Percentiles rank a stretch among this genome's conserved stretches.
These are phyloP conservation scores for Blastobotrys ciferrii DNA, from an alignment of 1,139 yeast genomes.

Conservation along the genomic window DNA sequence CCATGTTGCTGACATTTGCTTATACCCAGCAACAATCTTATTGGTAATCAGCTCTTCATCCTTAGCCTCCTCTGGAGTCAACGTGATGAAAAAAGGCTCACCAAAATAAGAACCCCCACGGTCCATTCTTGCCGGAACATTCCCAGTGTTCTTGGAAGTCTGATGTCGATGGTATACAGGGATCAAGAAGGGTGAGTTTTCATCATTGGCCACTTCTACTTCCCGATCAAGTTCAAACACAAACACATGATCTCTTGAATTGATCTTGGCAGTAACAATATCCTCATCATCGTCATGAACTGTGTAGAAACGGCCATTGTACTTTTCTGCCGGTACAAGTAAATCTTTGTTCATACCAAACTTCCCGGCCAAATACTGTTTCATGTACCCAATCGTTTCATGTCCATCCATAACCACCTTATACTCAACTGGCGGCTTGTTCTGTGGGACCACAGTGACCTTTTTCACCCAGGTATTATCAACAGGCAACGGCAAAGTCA, in stretches of 20 bases:
- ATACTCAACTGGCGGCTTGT: constrained; percentile 44
- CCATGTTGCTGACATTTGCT: not conserved
- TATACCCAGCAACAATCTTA: constrained; percentile 42
- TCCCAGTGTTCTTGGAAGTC: constrained; percentile 32
- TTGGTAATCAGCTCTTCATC: constrained; percentile 55
- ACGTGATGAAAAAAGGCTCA: constrained; percentile 67
- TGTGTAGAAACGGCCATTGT: constrained; percentile 64
- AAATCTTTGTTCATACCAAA: constrained; percentile 29
- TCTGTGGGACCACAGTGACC: constrained; percentile 59
- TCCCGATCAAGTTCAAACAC: constrained; percentile 57
- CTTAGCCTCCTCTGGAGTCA: constrained; percentile 49
- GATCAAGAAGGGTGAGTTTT: constrained; percentile 43
- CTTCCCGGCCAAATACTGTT: constrained; percentile 53
- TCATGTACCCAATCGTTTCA: constrained; percentile 63
- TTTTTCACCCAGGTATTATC: constrained; percentile 70
- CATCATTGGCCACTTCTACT: constrained; percentile 20
- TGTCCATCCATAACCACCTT: constrained; percentile 66
- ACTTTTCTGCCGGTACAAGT: constrained; percentile 68
- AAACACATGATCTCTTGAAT: constrained; percentile 60
- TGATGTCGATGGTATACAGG: constrained; percentile 64
- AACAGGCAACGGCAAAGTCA: constrained; percentile 86
- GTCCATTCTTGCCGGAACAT: constrained; percentile 13
- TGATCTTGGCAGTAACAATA: constrained; percentile 66
- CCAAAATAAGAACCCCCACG: constrained; percentile 49
- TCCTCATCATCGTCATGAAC: constrained; percentile 59